Evolutionary conservation across 495 filamentous ascomycete species (phyloP).

Genomic region (Neurospora africana): DNA sequence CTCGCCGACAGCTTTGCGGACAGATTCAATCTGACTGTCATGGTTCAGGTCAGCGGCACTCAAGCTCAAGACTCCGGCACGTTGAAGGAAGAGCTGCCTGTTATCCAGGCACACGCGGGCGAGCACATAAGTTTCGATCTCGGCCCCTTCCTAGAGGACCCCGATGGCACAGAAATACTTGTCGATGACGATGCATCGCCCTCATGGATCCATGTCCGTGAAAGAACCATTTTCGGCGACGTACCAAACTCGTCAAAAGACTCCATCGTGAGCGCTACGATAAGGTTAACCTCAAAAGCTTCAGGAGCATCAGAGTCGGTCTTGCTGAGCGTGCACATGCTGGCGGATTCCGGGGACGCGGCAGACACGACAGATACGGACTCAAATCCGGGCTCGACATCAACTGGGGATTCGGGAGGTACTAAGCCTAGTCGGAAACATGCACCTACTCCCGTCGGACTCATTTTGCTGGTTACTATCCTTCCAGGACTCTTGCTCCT

Average conservation of each 20-base stretch:
- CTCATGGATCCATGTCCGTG: conserved; percentile 54
- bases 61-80: conserved; percentile 10
- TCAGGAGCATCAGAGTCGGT: conserved; percentile 32
- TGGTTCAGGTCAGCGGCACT: conserved; percentile 35
- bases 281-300: conserved; percentile 40
- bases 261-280: conserved; percentile 33
- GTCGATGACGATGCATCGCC: conserved; percentile 40
- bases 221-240: conserved; percentile 48
- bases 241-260: conserved; percentile 36
- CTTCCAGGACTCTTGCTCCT: conserved; percentile 10
- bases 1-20: conserved; percentile 57
- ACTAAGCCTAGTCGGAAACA: neutral
- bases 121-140: conserved; percentile 55
- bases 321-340: conserved; percentile 41
- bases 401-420: neutral
- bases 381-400: neutral
- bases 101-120: conserved; percentile 49
- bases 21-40: conserved; percentile 51
- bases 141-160: conserved; percentile 41
- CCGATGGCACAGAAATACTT: conserved; percentile 42
- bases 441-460: conserved; percentile 3
- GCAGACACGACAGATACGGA: neutral
- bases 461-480: conserved; percentile 11
- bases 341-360: conserved; percentile 9
- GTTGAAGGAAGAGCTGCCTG: conserved; percentile 29